These are phyloP conservation scores for Crithidia expoeki DNA, from an alignment of 208 protist species.

Conservation along the genomic window DNA sequence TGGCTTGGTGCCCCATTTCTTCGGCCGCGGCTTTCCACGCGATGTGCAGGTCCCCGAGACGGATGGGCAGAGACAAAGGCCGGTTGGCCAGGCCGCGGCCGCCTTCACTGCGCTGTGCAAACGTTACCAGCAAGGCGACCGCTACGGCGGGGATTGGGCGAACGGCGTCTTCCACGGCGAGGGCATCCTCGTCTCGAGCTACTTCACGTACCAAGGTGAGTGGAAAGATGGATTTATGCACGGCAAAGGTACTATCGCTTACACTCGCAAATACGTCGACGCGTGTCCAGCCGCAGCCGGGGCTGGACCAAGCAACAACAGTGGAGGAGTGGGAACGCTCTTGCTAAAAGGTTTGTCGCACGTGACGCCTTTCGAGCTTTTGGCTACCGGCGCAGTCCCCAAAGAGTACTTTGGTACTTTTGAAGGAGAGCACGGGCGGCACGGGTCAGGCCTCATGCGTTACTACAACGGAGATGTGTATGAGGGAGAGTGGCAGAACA, in stretches of 20 bases:
- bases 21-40: conserved; percentile 21
- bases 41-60: not conserved
- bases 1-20: conserved; percentile 23
- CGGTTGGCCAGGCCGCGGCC: conserved; percentile 1
- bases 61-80: not conserved
- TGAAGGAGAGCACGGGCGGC: conserved; percentile 51
- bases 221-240: conserved; percentile 47
- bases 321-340: conserved; percentile 41
- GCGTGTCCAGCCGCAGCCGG: conserved; percentile 12
- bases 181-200: conserved; percentile 65
- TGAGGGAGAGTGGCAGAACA: conserved; percentile 76
- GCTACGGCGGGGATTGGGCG: conserved; percentile 78
- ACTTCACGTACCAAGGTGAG: conserved; percentile 82
- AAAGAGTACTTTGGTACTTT: conserved; percentile 84
- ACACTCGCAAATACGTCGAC: conserved; percentile 43
- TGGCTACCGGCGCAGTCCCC: conserved; percentile 34
- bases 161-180: conserved; percentile 75
- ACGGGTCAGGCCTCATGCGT: conserved; percentile 70
- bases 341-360: conserved; percentile 67
- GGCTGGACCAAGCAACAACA: conserved; percentile 3
- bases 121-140: conserved; percentile 60
- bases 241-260: conserved; percentile 40
- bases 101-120: conserved; percentile 25
- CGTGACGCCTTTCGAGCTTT: conserved; percentile 76
- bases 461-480: conserved; percentile 87